Evolutionary conservation across 257 asterid genomes (phyloP), one percentile per base, ranked within the genome.

Genomic region (Forsythia viridissima): DNA sequence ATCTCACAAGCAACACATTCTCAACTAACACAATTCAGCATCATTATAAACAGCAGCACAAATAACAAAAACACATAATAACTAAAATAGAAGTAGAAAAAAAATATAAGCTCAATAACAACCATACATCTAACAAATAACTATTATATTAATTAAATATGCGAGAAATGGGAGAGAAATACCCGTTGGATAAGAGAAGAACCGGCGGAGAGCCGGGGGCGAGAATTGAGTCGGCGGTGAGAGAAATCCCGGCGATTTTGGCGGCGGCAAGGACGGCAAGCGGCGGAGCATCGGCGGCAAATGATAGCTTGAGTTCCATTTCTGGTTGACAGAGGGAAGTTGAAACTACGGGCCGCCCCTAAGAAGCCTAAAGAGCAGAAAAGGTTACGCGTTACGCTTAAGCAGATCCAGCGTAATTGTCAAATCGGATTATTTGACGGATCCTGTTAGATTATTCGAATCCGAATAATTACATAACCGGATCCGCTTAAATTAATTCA

Each of bases 251-350:
- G 61, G 85, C 83, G 55, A 92, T 88, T 81, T 86, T 84, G n/a
- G 98, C 97, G 39, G 98, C 97, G 68, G 88, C 93, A 73, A 95
- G 83, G 74, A 78, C 90, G 42, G 91, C 86, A 72, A 93, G 85
- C 1, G 98, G 99, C 10, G 93, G 98, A 67, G 80, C 78, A 83
- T 91, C 97, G 70, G 92, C 75, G 74, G 97, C 75, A 4, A 85
- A 90, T 0, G 24, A 76, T 3, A 88, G 77, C 41, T 75, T 82
- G 75, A 91, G 76, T 52, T 90, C 96, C 98, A 89, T 91, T 4
- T 34, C 40, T 2, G 55, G 75, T 15, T 63, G 80, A 59, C n/a
- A 3, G 34, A 30, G 34, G 34, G 57, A 3, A n/a, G 34, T 3
- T 18, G 37, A 24, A 8, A 20, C 1, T n/a, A 20, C 18, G 40